phyloP scores from a whole-genome alignment of 176 grass and related monocot genomes.

The Leersia perrieri region DNA sequence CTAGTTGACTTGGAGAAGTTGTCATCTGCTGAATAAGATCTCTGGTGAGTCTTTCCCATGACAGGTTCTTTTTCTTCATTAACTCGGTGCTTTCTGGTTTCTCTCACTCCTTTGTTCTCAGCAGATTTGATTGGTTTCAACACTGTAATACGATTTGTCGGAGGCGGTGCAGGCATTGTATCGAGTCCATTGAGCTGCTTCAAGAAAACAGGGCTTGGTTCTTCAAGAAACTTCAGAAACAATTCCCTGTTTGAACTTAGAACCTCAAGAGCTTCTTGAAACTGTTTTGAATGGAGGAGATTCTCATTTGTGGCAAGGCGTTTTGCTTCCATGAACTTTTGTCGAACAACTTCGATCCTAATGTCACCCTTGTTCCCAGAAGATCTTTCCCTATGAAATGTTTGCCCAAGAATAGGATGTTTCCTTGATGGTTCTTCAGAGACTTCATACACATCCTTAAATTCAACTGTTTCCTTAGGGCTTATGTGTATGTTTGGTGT shows the following conservation, averaged over 20 bases:
- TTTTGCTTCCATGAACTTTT: slow-evolving; percentile 93
- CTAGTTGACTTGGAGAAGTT: slow-evolving; percentile 66
- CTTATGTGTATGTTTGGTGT: slow-evolving; percentile 19
- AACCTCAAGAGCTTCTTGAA: slow-evolving; percentile 87
- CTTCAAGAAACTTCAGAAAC: slow-evolving; percentile 92
- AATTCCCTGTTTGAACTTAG: slow-evolving; percentile 92
- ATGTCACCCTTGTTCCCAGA: slow-evolving; percentile 38
- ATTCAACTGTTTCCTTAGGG: slow-evolving; percentile 54
- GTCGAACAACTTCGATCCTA: slow-evolving; percentile 65
- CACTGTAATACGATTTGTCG: slow-evolving; percentile 77
- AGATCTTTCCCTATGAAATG: slow-evolving; percentile 27
- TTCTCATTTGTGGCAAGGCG: slow-evolving; percentile 63
- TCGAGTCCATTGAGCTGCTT: slow-evolving; percentile 25
- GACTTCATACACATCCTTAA: slow-evolving; percentile 76
- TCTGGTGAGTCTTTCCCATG: slow-evolving; percentile 37
- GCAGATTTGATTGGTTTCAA: slow-evolving; percentile 75
- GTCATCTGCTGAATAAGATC: slow-evolving; percentile 55
- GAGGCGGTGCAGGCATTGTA: slow-evolving; percentile 40
- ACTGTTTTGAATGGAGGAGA: slow-evolving; percentile 64
- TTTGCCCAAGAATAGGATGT: slow-evolving; percentile 39
- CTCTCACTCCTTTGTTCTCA: slow-evolving; percentile 48
- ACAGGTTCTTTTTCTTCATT: slow-evolving; percentile 37
- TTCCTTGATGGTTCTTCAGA: slow-evolving; percentile 53
- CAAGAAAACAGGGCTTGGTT: slow-evolving; percentile 69
- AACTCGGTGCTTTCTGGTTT: slow-evolving; percentile 24